Evolutionary conservation across 805 yeast genomes (phyloP).

Genomic region (Kluyveromyces lactis): DNA sequence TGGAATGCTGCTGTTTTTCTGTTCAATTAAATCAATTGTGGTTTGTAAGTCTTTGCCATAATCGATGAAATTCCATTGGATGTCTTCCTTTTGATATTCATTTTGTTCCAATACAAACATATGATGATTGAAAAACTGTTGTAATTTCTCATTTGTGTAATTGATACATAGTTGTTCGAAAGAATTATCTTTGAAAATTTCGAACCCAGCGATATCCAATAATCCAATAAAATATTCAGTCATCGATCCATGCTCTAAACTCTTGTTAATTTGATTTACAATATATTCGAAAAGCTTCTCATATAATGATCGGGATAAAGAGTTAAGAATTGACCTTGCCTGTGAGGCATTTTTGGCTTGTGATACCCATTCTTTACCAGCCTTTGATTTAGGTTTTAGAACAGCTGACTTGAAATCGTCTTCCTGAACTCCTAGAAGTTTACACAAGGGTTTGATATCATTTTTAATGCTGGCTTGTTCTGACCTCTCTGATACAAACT

Average conservation of each 20-base stretch:
- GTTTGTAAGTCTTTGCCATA: constrained; percentile 93
- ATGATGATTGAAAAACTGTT: constrained; percentile 96
- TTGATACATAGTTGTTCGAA: constrained; percentile 97
- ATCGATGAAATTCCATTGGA: constrained; percentile 93
- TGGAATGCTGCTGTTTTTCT: constrained; percentile 45
- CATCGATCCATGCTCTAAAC: constrained; percentile 40
- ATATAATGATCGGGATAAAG: constrained; percentile 78
- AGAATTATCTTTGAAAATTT: constrained; percentile 87
- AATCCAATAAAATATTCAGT: constrained; percentile 75
- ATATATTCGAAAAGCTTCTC: constrained; percentile 75
- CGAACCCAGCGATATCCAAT: constrained; percentile 95
- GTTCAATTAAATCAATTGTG: constrained; percentile 86
- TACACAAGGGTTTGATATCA: constrained; percentile 44
- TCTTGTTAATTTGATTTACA: constrained; percentile 66
- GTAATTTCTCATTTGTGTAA: constrained; percentile 94
- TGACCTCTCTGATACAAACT: constrained; percentile 53
- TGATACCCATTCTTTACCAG: constrained; percentile 79
- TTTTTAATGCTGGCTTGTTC: constrained; percentile 68
- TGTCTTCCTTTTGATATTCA: constrained; percentile 86
- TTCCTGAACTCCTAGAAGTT: constrained; percentile 55
- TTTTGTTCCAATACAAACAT: constrained; percentile 96
- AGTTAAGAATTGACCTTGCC: constrained; percentile 74
- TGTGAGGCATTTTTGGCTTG: constrained; percentile 75
- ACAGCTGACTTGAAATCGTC: constrained; percentile 51
- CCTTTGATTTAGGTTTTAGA: constrained; percentile 75